These are phyloP conservation scores for Meyerozyma sp. DNA, from an alignment of 1,139 yeast genomes.

Conservation along the genomic window DNA sequence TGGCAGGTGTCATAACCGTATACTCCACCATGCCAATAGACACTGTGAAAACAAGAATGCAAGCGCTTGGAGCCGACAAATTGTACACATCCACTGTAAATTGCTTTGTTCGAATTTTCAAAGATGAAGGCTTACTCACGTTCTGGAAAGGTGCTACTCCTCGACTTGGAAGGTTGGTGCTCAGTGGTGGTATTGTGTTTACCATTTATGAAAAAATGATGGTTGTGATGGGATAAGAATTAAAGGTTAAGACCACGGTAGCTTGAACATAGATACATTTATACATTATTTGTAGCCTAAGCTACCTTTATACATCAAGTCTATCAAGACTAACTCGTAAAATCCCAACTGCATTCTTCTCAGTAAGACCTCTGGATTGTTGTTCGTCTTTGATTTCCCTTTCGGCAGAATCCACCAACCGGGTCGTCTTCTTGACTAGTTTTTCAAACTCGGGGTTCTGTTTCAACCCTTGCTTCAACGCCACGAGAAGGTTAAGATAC, in stretches of 20 bases:
- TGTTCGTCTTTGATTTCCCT: slow-evolving; percentile 10
- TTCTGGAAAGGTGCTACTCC: slow-evolving; percentile 99
- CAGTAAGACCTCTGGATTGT: slow-evolving; percentile 15
- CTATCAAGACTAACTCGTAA: slow-evolving; percentile 38
- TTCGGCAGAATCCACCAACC: slow-evolving; percentile 10
- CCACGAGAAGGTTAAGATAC: slow-evolving; percentile 50
- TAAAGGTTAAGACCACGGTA: not conserved
- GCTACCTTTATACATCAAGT: slow-evolving; percentile 9
- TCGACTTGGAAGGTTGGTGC: slow-evolving; percentile 80
- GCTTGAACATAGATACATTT: no score
- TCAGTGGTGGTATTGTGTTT: slow-evolving; percentile 95
- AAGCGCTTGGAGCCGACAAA: slow-evolving; percentile 75
- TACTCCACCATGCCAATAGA: slow-evolving; percentile 97
- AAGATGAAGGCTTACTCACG: slow-evolving; percentile 84
- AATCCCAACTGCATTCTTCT: slow-evolving; percentile 31
- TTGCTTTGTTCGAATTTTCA: slow-evolving; percentile 76
- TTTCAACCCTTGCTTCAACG: slow-evolving; percentile 25
- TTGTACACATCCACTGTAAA: slow-evolving; percentile 69
- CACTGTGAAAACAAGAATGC: slow-evolving; percentile 97
- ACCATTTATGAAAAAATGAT: slow-evolving; percentile 90
- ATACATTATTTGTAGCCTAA: no score
- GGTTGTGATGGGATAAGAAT: slow-evolving; percentile 37
- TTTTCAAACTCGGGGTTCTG: slow-evolving; percentile 17
- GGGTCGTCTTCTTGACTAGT: slow-evolving; percentile 13
- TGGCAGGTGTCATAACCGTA: slow-evolving; percentile 91